phyloP scores from a whole-genome alignment of 1,284 basidiomycete species.

The Rhodotorula sp. region DNA sequence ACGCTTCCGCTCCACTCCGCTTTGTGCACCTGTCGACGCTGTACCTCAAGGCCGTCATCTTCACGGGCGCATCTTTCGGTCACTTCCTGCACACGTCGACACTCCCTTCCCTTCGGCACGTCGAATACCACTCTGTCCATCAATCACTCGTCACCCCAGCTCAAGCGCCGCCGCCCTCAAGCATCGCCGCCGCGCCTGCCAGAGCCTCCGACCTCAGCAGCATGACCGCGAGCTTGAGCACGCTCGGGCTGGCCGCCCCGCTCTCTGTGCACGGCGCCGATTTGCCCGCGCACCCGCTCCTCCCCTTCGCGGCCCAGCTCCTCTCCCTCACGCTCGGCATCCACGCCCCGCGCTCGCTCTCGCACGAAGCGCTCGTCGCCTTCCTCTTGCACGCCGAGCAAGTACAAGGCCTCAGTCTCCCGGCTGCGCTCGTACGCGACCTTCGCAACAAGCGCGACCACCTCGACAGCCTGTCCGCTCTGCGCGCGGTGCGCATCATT shows the following conservation, averaged over 20 bases:
- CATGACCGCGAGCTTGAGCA: not conserved
- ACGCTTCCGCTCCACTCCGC: not conserved
- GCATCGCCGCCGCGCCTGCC: no score
- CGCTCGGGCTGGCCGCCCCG: not conserved
- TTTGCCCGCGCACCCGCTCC: not conserved
- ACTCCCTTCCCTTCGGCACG: not conserved
- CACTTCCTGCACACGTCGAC: not conserved
- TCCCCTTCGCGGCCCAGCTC: not conserved
- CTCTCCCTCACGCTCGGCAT: not conserved
- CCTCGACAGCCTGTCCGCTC: not conserved
- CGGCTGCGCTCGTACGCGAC: not conserved
- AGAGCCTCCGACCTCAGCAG: not conserved
- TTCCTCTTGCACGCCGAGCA: not conserved
- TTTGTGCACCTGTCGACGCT: not conserved
- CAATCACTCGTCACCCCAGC: not conserved
- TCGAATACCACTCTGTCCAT: slow-evolving; percentile 8
- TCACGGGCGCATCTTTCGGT: not conserved
- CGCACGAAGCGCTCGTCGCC: not conserved
- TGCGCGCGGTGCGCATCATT: not conserved
- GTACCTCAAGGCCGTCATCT: slow-evolving; percentile 4
- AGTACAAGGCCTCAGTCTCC: not conserved
- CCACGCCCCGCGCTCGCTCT: not conserved
- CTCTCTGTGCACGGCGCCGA: fast-evolving
- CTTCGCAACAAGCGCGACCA: not conserved
- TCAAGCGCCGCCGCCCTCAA: not conserved